Percentiles rank a stretch among this genome's conserved stretches.
Conservation (phyloP, 2,329 filamentous ascomycete genomes). For the Periconia sp. region DNA sequence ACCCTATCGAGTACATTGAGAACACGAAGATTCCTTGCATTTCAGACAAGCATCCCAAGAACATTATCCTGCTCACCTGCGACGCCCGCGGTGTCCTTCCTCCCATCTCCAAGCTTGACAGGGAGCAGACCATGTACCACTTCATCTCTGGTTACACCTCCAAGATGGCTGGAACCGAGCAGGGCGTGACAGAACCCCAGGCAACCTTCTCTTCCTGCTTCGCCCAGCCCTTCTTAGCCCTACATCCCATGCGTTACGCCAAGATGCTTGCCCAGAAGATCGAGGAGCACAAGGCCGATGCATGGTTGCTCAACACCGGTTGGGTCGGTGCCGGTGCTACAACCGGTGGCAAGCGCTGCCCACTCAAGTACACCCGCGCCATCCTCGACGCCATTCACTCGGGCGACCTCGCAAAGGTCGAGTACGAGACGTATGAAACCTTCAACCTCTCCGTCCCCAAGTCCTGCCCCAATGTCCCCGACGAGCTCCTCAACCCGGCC, state of each 20-base stretch:
- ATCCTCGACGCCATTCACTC: constrained; percentile 98
- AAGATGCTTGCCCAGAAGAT: constrained; percentile 99
- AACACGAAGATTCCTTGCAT: constrained; percentile 99
- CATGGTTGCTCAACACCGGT: constrained; percentile 98
- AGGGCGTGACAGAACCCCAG: constrained; percentile 94
- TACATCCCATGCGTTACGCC: constrained; percentile 99
- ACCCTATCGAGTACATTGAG: constrained; percentile 98
- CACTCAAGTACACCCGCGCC: constrained; percentile 97
- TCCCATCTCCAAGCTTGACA: constrained; percentile 95
- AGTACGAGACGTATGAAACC: constrained; percentile 93
- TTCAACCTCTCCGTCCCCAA: constrained; percentile 98
- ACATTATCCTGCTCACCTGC: constrained; percentile 98
- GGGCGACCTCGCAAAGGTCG: constrained; percentile 88
- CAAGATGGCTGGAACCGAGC: constrained; percentile 99
- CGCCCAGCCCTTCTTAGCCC: constrained; percentile 96
- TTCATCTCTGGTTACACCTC: constrained; percentile 99
- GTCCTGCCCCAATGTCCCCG: constrained; percentile 84
- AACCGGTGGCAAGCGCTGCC: constrained; percentile 90
- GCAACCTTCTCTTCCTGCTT: constrained; percentile 99
- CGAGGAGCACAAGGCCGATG: constrained; percentile 89
- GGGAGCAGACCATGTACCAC: constrained; percentile 99
- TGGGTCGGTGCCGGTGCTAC: constrained; percentile 93
- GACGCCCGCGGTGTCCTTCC: constrained; percentile 96
- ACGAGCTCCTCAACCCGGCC: constrained; percentile 92
- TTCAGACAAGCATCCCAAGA: constrained; percentile 84